Percentiles rank a stretch among this genome's conserved stretches.
Evolutionary conservation across 345 rosid species (phyloP).

Genomic region (Eucalyptus leucophloia): DNA sequence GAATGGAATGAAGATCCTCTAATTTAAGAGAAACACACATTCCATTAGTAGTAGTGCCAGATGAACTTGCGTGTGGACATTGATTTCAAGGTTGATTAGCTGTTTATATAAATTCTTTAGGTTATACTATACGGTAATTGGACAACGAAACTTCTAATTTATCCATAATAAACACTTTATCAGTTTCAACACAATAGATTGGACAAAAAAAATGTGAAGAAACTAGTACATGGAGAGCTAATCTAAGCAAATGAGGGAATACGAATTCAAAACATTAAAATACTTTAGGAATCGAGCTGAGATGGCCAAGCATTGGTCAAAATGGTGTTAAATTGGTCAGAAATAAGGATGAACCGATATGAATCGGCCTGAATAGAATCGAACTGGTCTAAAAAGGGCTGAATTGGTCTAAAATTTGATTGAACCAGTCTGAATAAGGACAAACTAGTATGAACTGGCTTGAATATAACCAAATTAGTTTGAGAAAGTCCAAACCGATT

Average conservation of each 20-base stretch:
- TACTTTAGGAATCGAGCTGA: background rate
- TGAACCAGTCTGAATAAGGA: no score
- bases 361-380: no score
- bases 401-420: no score
- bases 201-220: background rate
- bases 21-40: no score
- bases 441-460: no score
- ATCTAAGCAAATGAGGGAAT: background rate
- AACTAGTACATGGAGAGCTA: background rate
- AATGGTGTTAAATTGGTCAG: no score
- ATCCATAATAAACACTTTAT: background rate
- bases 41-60: no score
- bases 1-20: background rate
- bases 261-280: background rate
- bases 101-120: background rate
- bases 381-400: no score
- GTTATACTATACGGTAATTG: no score
- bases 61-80: background rate
- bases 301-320: background rate
- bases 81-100: background rate
- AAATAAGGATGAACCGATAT: no score
- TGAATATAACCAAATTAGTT: no score
- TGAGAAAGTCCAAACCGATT: no score
- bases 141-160: background rate
- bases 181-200: background rate